phyloP scores from a whole-genome alignment of 805 yeast genomes.

The Gaillardinia entomophila region DNA sequence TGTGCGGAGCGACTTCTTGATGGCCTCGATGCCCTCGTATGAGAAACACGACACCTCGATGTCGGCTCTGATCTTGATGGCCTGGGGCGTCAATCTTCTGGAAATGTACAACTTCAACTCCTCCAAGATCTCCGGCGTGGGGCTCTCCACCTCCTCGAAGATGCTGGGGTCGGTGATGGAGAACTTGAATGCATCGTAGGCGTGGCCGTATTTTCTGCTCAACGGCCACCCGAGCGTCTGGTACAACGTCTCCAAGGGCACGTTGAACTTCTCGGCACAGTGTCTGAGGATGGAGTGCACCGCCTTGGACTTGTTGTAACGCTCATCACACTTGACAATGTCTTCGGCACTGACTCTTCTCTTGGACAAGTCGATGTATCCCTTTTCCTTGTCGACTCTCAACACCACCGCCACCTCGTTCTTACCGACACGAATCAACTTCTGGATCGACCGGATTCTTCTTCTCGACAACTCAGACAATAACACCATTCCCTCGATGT shows the following conservation, averaged over 20 bases:
- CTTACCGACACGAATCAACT: conserved; percentile 95
- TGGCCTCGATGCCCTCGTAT: conserved; percentile 97
- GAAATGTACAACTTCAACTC: conserved; percentile 85
- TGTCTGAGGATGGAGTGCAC: conserved; percentile 98
- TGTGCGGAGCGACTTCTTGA: conserved; percentile 78
- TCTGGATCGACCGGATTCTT: conserved; percentile 97
- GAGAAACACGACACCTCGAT: conserved; percentile 95
- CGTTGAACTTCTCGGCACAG: conserved; percentile 93
- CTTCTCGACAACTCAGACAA: conserved; percentile 95
- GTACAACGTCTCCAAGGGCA: conserved; percentile 81
- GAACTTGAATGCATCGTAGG: conserved; percentile 93
- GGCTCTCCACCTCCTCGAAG: conserved; percentile 73
- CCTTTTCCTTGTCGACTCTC: conserved; percentile 98
- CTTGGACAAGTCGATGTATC: conserved; percentile 94
- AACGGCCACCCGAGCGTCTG: conserved; percentile 95
- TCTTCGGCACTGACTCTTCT: conserved; percentile 98
- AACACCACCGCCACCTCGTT: conserved; percentile 97
- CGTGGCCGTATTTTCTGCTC: conserved; percentile 92
- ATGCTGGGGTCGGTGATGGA: conserved; percentile 89
- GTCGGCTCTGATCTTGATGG: conserved; percentile 97
- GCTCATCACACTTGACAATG: conserved; percentile 94
- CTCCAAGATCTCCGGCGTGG: conserved; percentile 67
- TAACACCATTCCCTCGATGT: conserved; percentile 97
- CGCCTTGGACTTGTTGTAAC: conserved; percentile 93
- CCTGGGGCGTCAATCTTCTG: conserved; percentile 95